Evolutionary conservation across 2,329 filamentous ascomycete species (phyloP).

Genomic region (Colletotrichum tabaci): DNA sequence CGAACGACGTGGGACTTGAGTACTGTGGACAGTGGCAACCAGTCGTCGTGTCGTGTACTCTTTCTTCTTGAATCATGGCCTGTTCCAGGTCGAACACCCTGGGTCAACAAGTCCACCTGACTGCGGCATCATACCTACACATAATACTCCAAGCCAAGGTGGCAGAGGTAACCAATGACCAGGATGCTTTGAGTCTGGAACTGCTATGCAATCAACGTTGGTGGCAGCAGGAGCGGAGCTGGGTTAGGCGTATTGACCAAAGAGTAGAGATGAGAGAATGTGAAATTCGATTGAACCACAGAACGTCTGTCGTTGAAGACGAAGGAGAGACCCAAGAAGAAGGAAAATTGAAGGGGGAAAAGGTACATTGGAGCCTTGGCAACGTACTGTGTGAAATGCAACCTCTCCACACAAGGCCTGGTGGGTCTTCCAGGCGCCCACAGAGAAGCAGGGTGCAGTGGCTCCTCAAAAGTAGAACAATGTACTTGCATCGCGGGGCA

Average conservation of each 20-base stretch:
- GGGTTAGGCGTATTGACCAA: not conserved
- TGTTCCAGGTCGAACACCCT: constrained; percentile 28
- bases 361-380: constrained; percentile 9
- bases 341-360: not conserved
- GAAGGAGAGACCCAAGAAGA: not conserved
- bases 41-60: not conserved
- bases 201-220: not conserved
- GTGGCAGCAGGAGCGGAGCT: not conserved
- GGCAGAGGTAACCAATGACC: not conserved
- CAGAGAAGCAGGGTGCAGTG: not conserved
- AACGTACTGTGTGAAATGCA: constrained; percentile 4
- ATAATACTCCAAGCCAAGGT: not conserved
- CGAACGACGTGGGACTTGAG: not conserved
- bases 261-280: not conserved
- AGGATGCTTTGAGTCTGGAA: not conserved
- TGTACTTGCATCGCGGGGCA: constrained; percentile 7
- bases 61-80: constrained; percentile 12
- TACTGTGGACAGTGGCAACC: not conserved
- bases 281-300: constrained; percentile 2
- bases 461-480: constrained; percentile 6
- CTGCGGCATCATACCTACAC: constrained; percentile 5
- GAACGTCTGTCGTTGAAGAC: not conserved
- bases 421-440: constrained; percentile 3
- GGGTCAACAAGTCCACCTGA: constrained; percentile 16
- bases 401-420: not conserved